Evolutionary conservation across 2,329 filamentous ascomycete species (phyloP), one percentile per base, ranked within the genome.

Genomic region (Fusarium setosum): DNA sequence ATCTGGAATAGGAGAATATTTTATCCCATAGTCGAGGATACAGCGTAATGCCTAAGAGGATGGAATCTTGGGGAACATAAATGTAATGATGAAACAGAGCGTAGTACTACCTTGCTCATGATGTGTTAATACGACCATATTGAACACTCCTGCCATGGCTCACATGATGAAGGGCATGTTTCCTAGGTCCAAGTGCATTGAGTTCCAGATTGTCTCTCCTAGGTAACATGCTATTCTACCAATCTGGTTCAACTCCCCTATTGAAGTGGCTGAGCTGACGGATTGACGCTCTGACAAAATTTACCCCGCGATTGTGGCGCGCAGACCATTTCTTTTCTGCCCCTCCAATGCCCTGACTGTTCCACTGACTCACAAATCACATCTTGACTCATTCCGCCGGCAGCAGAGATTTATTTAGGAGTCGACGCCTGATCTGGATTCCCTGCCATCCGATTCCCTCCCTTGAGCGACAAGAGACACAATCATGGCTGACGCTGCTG

Each of bases 1-100:
- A 83, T 69, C 81, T 85, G 79, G 83, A 84, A 65, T 84, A 75
- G 73, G 49, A 61, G 50, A 54, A 51, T 41, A 45, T 41, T n/a
- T n/a, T n/a, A 18, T 34, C 26, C 23, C 24, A 44, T 32, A 26
- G 23, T 29, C 24, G 34, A 62, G 47, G 31, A 50, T 42, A 40
- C 24, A 42, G 24, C 45, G 47, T 52, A 64, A 65, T 56, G 40
- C 38, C 50, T 58, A 17, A 15, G 17, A 20, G 52, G 62, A 37
- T 34, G 45, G 38, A 41, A 50, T 48, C 23, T 34, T 29, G 45
- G 54, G 59, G 47, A 61, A 61, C 53, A 54, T 50, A 69, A 59
- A 63, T 72, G 65, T 76, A 75, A 77, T 70, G 73, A 77, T 67
- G 61, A 71, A 72, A 68, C 64, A 67, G 63, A 71, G 69, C 69